Evolutionary conservation across 208 protist species (phyloP).

Genomic region (Lotmaria passim): DNA sequence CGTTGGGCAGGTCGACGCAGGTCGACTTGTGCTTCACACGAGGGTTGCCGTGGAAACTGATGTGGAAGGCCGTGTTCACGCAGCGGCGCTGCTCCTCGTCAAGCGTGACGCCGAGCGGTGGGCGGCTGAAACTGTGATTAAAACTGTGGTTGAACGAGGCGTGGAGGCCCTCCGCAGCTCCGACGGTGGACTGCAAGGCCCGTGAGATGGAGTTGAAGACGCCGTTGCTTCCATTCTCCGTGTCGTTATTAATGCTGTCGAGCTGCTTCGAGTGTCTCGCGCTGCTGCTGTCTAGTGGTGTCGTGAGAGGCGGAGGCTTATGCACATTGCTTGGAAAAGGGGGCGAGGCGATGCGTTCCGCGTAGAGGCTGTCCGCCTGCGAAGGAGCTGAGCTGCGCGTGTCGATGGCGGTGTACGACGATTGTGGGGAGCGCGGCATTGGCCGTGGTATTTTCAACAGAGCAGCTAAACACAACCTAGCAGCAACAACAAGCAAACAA

Average conservation of each 20-base stretch:
- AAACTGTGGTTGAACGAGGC: too few relatives aligned
- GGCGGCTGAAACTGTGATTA: constrained; percentile 18
- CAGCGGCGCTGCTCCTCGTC: constrained; percentile 50
- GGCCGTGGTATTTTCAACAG: too few relatives aligned
- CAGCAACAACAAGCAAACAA: neutral
- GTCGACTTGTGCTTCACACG: constrained; percentile 62
- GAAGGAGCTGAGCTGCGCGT: neutral
- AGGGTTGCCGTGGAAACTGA: constrained; percentile 60
- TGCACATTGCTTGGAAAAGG: neutral
- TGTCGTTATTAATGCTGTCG: neutral
- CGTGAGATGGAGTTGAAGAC: neutral
- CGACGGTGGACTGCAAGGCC: neutral
- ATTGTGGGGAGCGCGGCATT: constrained; percentile 13
- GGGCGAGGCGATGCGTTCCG: constrained; percentile 5
- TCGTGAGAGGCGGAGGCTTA: neutral
- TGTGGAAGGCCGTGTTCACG: constrained; percentile 55
- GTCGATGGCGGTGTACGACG: neutral
- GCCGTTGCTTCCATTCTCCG: neutral
- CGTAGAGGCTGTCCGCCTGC: neutral
- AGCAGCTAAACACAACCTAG: neutral
- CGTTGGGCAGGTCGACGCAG: constrained; percentile 48
- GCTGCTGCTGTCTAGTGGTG: neutral
- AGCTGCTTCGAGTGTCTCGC: neutral
- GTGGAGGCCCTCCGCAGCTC: neutral
- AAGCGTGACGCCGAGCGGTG: constrained; percentile 19